A percentile compares a stretch with the other conserved stretches of the same genome.
These are phyloP conservation scores for Oryza brachyantha DNA, from an alignment of 176 grass and related monocot genomes.

Conservation along the genomic window DNA sequence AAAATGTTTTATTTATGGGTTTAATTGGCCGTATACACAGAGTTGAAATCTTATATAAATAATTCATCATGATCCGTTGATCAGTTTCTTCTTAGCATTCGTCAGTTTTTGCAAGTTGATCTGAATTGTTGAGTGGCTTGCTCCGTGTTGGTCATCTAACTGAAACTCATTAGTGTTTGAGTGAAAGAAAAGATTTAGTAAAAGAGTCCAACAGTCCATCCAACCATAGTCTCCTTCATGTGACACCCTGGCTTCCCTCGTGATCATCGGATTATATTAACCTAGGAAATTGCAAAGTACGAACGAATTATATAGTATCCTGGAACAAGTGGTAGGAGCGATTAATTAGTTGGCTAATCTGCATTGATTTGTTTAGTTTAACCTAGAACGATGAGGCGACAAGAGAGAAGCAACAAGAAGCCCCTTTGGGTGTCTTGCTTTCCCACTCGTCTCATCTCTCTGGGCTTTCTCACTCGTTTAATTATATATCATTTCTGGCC, in stretches of 20 bases:
- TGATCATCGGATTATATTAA: not conserved
- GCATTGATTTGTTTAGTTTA: not conserved
- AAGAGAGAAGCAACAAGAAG: not conserved
- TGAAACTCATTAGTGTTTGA: not conserved
- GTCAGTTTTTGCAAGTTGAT: not conserved
- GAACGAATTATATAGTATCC: not conserved
- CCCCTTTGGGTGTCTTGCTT: slow-evolving; percentile 6
- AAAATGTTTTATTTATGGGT: not conserved
- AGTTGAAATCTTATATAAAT: not conserved
- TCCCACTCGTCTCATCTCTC: not conserved
- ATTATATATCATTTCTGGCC: not conserved
- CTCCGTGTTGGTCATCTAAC: not conserved
- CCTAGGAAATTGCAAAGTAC: slow-evolving; percentile 5
- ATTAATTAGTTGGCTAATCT: not conserved
- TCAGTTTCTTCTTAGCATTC: not conserved
- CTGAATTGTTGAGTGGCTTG: not conserved
- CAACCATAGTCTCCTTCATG: not conserved
- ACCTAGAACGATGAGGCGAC: not conserved
- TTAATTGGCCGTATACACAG: not conserved
- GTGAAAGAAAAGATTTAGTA: not conserved
- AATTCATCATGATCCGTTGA: too few relatives aligned
- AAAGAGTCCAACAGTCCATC: not conserved
- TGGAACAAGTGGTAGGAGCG: not conserved
- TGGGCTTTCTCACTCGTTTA: too few relatives aligned
- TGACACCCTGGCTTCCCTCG: not conserved